phyloP scores from a whole-genome alignment of 1,284 basidiomycete species.

The Ustilago vetiveriae region DNA sequence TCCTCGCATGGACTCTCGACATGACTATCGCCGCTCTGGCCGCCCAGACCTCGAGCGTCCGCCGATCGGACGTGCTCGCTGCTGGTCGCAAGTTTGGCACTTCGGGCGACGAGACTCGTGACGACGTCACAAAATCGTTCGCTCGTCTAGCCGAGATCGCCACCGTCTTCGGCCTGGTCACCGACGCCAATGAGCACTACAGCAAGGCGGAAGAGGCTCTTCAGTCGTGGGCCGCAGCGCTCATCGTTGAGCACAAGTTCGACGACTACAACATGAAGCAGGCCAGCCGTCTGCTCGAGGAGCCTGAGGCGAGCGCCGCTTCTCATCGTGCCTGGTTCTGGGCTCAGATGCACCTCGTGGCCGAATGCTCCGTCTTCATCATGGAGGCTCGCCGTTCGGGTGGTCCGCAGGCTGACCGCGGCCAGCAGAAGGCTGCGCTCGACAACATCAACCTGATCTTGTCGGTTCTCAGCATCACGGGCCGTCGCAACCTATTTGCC shows the following conservation, averaged over 20 bases:
- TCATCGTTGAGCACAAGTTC: constrained; percentile 68
- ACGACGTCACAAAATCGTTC: constrained; percentile 66
- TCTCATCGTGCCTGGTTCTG: constrained; percentile 68
- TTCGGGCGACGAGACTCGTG: constrained; percentile 39
- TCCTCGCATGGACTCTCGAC: constrained; percentile 47
- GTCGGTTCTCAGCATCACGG: constrained; percentile 41
- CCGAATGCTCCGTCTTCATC: constrained; percentile 70
- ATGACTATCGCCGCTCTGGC: constrained; percentile 38
- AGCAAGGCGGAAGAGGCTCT: constrained; percentile 34
- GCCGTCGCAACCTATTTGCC: constrained; percentile 46
- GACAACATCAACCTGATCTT: constrained; percentile 50
- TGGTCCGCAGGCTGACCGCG: constrained; percentile 26
- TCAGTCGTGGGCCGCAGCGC: constrained; percentile 68
- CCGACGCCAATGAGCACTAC: constrained; percentile 45
- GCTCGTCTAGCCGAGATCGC: constrained; percentile 68
- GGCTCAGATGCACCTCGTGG: constrained; percentile 69
- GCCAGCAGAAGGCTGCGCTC: constrained; percentile 40
- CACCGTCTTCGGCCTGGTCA: constrained; percentile 68
- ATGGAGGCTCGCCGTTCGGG: constrained; percentile 64
- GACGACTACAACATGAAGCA: constrained; percentile 68
- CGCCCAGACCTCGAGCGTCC: constrained; percentile 32
- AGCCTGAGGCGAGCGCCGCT: constrained; percentile 48
- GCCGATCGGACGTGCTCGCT: constrained; percentile 34
- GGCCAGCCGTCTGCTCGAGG: constrained; percentile 64
- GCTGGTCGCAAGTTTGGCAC: constrained; percentile 58